Base-by-base conservation (phyloP, 805 yeast genomes). In the Lipomyces mesembrius region DNA sequence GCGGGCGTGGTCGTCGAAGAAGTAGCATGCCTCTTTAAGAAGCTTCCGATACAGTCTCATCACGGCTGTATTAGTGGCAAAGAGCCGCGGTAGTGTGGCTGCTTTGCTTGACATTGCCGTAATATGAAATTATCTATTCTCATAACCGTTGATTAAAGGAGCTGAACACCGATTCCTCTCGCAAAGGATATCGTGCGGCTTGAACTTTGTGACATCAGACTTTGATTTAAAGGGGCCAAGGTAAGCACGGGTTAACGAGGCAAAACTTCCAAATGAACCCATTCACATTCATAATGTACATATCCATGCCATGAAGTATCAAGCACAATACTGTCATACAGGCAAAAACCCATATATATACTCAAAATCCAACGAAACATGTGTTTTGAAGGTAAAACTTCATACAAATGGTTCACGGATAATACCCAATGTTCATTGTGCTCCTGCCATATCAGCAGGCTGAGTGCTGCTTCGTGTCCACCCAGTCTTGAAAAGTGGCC, bases 401-500 rank as follows among this genome's bases (percentile, higher is more conserved):
- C 43, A 37, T 14, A 12, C 43, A 12, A 37, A 37, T 37, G 6
- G 17, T 12, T 43, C 11, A 43, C 20, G 5, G 3, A 43, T 43
- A n/a, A 17, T 5, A 17, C 49, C 39, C 8, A n/a, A 5, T 43
- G 22, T 17, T n/a, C 49, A 43, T 43, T 17, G 22, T 43, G 3
- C 49, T 17, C 20, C 49, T 7, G 22, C 20, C 1, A 7, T 22
- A 14, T 14, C 22, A 3, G n/a, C 20, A 43, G 49, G 49, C 49
- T 43, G 49, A 43, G 4, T 14, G n/a, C 49, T 43, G 49, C 49
- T 25, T 34, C 65, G 59, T n/a, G 17, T 25, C 71, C 71, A 68
- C 8, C 71, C 71, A 3, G 71, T 68, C 37, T 59, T 63, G 43
- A 68, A 68, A 4, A 61, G 57, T 2, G 71, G 68, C 3, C 39